Conservation (phyloP, 169 alveolate genomes). For the Eimeria praecox region DNA sequence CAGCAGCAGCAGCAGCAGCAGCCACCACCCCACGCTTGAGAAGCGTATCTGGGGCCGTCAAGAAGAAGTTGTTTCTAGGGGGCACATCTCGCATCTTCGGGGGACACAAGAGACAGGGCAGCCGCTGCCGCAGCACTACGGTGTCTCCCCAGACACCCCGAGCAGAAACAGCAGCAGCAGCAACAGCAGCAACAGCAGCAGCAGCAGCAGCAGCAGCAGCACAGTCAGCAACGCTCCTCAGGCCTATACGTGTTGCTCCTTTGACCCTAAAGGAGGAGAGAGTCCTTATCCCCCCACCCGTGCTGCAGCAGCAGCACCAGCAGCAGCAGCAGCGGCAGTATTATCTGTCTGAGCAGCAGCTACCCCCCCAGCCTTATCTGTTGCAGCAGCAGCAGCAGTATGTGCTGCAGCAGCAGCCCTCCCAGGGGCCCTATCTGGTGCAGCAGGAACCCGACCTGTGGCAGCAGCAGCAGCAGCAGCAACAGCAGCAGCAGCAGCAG, state of each 20-base stretch:
- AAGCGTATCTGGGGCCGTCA: background rate
- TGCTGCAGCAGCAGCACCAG: constrained; percentile 29
- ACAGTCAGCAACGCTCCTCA: background rate
- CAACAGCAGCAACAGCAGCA: constrained; percentile 28
- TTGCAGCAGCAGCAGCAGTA: constrained; percentile 17
- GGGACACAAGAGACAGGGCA: background rate
- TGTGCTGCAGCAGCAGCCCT: constrained; percentile 29
- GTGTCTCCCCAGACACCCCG: constrained; percentile 27
- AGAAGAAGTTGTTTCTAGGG: constrained; percentile 34
- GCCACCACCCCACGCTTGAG: background rate
- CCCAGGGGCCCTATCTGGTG: background rate
- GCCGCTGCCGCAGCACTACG: background rate
- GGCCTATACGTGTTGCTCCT: background rate
- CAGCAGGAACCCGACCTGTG: background rate
- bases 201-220: constrained; percentile 28
- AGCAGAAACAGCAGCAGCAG: background rate
- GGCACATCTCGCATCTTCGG: constrained; percentile 23
- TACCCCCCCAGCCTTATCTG: background rate
- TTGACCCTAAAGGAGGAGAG: background rate
- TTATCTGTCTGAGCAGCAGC: background rate
- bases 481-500: constrained; percentile 22
- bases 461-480: constrained; percentile 52
- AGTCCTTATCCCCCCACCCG: background rate
- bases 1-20: constrained; percentile 32
- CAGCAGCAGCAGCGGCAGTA: constrained; percentile 3